Percentiles rank a stretch among this genome's conserved stretches.
phyloP scores from a whole-genome alignment of 2,329 filamentous ascomycete species.

The Colletotrichum sp. region DNA sequence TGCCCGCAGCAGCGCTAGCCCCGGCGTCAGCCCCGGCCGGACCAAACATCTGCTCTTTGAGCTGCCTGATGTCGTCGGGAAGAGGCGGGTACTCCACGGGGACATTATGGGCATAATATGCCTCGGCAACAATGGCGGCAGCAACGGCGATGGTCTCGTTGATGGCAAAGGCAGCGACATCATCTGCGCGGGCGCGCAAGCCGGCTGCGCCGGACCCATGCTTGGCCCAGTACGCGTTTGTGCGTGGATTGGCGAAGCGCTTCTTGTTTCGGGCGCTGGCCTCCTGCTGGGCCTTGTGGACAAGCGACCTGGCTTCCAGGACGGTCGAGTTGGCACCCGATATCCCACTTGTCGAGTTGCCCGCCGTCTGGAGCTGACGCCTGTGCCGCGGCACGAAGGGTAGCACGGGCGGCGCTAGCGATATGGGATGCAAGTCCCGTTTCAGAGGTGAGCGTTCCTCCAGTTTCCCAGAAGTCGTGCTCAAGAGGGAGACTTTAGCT shows the following conservation, averaged over 20 bases:
- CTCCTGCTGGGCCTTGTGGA: background rate
- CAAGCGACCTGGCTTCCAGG: background rate
- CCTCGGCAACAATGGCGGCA: constrained; percentile 1
- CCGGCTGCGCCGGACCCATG: background rate
- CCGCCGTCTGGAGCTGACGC: background rate
- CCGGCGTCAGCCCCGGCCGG: background rate
- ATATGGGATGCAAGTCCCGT: background rate
- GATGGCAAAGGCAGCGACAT: background rate
- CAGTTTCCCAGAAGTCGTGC: background rate
- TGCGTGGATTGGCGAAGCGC: constrained; percentile 2
- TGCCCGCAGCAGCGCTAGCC: background rate
- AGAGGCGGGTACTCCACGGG: background rate
- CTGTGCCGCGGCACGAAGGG: background rate
- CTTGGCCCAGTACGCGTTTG: background rate
- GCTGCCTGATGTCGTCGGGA: background rate
- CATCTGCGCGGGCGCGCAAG: background rate
- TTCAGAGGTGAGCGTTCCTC: background rate
- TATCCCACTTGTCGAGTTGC: background rate
- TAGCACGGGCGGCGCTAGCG: background rate
- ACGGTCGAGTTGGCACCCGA: background rate
- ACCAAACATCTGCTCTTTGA: background rate
- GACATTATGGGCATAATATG: background rate
- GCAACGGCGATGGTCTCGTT: constrained; percentile 1
- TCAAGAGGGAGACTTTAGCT: background rate
- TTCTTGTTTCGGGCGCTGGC: background rate